Evolutionary conservation across 2,329 filamentous ascomycete genomes (phyloP).

Genomic region (Chaetomiaceae sp.): DNA sequence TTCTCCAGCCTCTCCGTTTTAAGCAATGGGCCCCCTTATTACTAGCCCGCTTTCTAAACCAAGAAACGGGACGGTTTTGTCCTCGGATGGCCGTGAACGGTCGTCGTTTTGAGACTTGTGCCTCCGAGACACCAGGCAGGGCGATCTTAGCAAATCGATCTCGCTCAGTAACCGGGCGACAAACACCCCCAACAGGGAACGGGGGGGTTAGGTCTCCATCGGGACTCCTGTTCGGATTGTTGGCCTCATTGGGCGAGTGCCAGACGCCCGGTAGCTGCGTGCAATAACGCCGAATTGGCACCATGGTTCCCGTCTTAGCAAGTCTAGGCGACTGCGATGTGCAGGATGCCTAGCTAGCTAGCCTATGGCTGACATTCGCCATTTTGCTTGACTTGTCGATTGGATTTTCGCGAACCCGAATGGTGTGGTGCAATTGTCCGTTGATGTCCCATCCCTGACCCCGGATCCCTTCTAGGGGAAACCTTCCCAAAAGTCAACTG

Average conservation of each 20-base stretch:
- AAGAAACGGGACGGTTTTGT: neutral
- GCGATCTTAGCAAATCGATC: slow-evolving; percentile 2
- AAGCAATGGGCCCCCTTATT: slow-evolving; percentile 3
- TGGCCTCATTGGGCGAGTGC: neutral
- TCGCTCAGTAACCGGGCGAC: slow-evolving; percentile 13
- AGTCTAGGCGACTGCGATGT: neutral
- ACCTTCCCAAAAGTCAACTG: neutral
- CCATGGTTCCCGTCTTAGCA: slow-evolving; percentile 4
- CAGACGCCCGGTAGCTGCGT: neutral
- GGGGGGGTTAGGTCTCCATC: slow-evolving; percentile 1
- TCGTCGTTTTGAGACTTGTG: neutral
- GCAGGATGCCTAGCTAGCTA: neutral
- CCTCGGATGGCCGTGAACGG: neutral
- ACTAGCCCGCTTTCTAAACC: slow-evolving; percentile 9
- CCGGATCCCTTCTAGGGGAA: neutral
- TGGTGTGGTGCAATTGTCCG: neutral
- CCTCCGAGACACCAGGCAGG: neutral
- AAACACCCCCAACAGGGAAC: slow-evolving; percentile 15
- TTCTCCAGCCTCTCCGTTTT: slow-evolving; percentile 4
- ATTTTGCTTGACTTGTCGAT: neutral
- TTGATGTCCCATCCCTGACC: neutral
- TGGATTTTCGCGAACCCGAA: neutral
- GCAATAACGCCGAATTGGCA: neutral
- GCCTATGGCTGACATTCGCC: neutral
- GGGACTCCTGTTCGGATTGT: neutral